phyloP scores from a whole-genome alignment of 2,329 filamentous ascomycete genomes.

The Phaeosphaeriaceae sp. region DNA sequence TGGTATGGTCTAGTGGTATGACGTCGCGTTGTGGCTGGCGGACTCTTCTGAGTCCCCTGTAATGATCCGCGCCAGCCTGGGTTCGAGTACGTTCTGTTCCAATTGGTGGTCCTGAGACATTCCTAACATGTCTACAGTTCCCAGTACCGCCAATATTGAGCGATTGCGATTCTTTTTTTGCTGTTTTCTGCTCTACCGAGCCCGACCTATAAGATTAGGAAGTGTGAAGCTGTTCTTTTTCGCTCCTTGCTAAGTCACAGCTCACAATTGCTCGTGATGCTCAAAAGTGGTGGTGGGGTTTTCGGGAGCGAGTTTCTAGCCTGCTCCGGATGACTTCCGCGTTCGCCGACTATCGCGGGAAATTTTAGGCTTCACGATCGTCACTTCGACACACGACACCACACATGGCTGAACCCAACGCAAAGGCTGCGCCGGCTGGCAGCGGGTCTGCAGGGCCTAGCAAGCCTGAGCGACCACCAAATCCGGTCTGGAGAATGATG shows the following conservation, averaged over 20 bases:
- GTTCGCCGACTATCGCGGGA: slow-evolving; percentile 21
- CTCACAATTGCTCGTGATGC: neutral
- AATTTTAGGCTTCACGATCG: slow-evolving; percentile 32
- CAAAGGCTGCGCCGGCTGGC: slow-evolving; percentile 34
- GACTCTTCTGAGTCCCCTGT: slow-evolving; percentile 21
- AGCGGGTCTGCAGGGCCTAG: slow-evolving; percentile 25
- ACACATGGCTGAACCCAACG: slow-evolving; percentile 42
- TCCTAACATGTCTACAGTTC: slow-evolving; percentile 31
- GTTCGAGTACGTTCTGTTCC: slow-evolving; percentile 30
- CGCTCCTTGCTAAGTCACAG: neutral
- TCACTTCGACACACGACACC: slow-evolving; percentile 20
- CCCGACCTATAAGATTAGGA: no score
- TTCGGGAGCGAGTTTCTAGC: neutral
- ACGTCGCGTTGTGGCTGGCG: slow-evolving; percentile 42
- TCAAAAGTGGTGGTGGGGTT: neutral
- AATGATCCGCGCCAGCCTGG: slow-evolving; percentile 39
- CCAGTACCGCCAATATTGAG: slow-evolving; percentile 31
- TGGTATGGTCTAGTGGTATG: slow-evolving; percentile 41
- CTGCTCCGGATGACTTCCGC: slow-evolving; percentile 26
- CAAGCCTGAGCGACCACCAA: slow-evolving; percentile 43
- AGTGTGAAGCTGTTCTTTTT: no score
- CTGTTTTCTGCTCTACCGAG: neutral
- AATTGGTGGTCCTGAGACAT: slow-evolving; percentile 22
- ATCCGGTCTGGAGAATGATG: slow-evolving; percentile 51
- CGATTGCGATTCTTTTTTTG: slow-evolving; percentile 18